Evolutionary conservation across 2,329 filamentous ascomycete species (phyloP), one percentile per base, ranked within the genome.

Genomic region (Sporothrix curviconia): DNA sequence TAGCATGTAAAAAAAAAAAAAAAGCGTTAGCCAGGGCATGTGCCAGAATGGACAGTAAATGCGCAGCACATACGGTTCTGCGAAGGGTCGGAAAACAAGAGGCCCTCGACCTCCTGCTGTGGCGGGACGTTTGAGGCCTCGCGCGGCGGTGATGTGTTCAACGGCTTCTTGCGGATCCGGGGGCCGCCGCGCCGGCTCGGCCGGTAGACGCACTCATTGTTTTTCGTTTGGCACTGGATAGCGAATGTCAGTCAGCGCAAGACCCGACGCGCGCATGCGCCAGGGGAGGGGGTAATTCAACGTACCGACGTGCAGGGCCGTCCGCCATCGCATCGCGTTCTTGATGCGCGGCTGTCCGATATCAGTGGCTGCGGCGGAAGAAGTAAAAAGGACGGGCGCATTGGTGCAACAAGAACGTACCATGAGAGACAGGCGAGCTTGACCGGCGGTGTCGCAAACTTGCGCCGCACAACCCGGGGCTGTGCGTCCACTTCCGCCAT

Each of bases 401-500:
- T 42, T 15, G 11, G 25, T 17, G 36, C 9, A 36, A 25, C 34
- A 25, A 6, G 15, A 15, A 51, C 73, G 59, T 72, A 78, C 76
- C 76, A 79, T 55, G 76, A 72, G 57, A 79, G 69, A 62, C 77
- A 79, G 22, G 77, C 77, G 52, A 76, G 70, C 65, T 79, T 79
- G 28, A 78, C 76, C 1, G 77, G 77, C 50, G 76, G 77, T 28
- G 71, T 69, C 44, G 73, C 72, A 63, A 76, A 75, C 64, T 75
- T 76, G 58, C 61, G 59, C 6, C 62, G 61, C 56, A 57, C 61
- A 6, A 57, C 54, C 14, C 57, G 60, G 24, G 49, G 37, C 44
- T 55, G 52, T 15, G 49, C 54, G 22, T 57, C 56, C 15, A 52
- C 46, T 30, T 61, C 61, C 2, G 49, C 58, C 61, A 62, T 62